Conservation (phyloP, 1,284 basidiomycete species). For the Agaricales sp. region DNA sequence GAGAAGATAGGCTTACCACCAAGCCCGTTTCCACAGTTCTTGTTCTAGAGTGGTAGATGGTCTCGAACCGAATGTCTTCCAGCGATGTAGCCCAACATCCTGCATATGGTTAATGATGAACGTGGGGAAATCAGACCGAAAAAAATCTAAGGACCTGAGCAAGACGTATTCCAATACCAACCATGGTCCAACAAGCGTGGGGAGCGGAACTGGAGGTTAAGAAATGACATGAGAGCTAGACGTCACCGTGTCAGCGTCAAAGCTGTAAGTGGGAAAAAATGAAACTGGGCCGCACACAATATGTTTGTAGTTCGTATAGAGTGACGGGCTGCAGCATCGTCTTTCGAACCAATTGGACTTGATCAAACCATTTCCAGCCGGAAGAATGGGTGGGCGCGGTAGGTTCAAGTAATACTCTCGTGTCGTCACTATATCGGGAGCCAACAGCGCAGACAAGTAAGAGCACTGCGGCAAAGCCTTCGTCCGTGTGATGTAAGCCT, state of each 20-base stretch:
- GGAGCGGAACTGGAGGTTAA: constrained; percentile 30
- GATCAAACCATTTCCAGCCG: constrained; percentile 2
- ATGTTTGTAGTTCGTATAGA: not conserved
- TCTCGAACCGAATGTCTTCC: constrained; percentile 30
- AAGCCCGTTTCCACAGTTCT: constrained; percentile 70
- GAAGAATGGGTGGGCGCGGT: constrained; percentile 33
- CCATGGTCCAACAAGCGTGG: constrained; percentile 36
- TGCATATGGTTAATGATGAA: constrained; percentile 34
- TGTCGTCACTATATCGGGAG: constrained; percentile 61
- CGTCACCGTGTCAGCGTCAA: constrained; percentile 17
- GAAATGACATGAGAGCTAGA: constrained; percentile 10
- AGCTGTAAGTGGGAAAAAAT: not conserved
- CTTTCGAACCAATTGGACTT: constrained; percentile 12
- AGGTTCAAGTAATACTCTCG: constrained; percentile 38
- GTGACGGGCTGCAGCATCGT: not conserved
- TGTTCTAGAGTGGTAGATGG: constrained; percentile 30
- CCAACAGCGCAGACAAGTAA: constrained; percentile 73
- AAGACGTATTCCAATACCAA: constrained; percentile 35
- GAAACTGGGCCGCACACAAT: not conserved
- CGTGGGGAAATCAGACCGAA: not conserved
- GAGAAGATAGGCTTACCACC: not conserved
- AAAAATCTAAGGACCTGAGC: constrained; percentile 20
- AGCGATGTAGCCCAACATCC: constrained; percentile 21
- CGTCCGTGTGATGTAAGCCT: constrained; percentile 33
- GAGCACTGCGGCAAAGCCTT: constrained; percentile 57